Base-by-base conservation (phyloP, 192 early-diverging fungal genomes). In the Funneliformis geosporum region DNA sequence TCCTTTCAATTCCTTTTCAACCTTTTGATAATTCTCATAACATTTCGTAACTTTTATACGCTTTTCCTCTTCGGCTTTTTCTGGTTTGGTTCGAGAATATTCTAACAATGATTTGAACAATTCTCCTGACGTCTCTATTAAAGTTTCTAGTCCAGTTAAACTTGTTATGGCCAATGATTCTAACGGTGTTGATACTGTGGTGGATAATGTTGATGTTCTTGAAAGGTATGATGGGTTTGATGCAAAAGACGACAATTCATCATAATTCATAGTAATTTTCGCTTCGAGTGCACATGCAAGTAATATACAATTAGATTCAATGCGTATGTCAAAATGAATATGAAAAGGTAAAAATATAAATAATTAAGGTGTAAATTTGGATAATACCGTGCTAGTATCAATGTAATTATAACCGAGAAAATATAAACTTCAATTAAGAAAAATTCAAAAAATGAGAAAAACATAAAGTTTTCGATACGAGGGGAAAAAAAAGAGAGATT, bases 1-100 rank as follows among this genome's bases (percentile, higher is more conserved):
- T n/a, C 21, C n/a, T 69, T 69, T 69, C 39, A 69, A 43, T 44
- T 69, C 67, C 10, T 69, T 40, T n/a, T 6, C 14, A 69, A 43
- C 14, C 9, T 69, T 69, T 69, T 69, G 42, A 69, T 69, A 69
- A 11, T n/a, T 69, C 21, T 69, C 38, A 42, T 40, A 40, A 69
- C 67, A 43, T 44, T 44, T 8, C 16, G 9, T 25, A 42, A 69
- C 67, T 69, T 69, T 69, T 69, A 10, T 39, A 43, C n/a, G 67
- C 21, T 43, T 43, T 42, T 43, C 28, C 42, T 69, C 38, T 28
- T 65, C 62, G 8, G 25, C 14, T 14, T 16, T 39, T 21, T 68
- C 38, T 43, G 40, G 7, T 0, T 8, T 40, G 18, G 67, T 21
- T 14, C 16, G 42, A 43, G 67, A 69, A 39, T 39, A 68, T 2